Percentiles rank a stretch among this genome's conserved stretches.
phyloP scores from a whole-genome alignment of 1,284 basidiomycete species.

The Cutaneotrichosporon sp. region DNA sequence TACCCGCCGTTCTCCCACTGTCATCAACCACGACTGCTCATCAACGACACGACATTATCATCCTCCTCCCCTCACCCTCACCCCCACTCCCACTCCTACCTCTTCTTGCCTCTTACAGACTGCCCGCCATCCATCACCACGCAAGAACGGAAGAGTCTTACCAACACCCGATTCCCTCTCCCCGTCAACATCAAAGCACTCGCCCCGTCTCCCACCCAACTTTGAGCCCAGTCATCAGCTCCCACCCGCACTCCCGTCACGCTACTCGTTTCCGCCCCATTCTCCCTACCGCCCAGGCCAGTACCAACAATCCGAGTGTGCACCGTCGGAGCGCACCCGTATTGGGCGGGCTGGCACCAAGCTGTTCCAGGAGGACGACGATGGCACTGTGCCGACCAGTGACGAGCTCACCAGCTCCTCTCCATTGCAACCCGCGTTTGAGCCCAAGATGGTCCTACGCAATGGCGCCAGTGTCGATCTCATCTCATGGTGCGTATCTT shows the following conservation, averaged over 20 bases:
- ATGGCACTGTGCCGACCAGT: conserved; percentile 16
- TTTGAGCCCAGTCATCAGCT: conserved; percentile 24
- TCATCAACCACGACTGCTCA: too few species aligned
- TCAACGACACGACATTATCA: background rate
- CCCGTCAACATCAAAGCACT: conserved; percentile 21
- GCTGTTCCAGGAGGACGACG: conserved; percentile 37
- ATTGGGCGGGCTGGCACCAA: conserved; percentile 28
- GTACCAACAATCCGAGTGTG: conserved; percentile 38
- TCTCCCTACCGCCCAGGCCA: conserved; percentile 41
- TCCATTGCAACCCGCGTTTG: conserved; percentile 44
- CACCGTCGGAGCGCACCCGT: conserved; percentile 35
- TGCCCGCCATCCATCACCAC: conserved; percentile 18
- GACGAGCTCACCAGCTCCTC: conserved; percentile 24
- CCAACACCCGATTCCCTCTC: conserved; percentile 38
- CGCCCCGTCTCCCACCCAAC: conserved; percentile 22
- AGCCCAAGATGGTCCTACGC: conserved; percentile 48
- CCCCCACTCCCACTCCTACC: background rate
- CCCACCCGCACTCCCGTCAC: conserved; percentile 32
- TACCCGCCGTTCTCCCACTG: too few species aligned
- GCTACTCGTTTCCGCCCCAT: conserved; percentile 32
- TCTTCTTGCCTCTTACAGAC: background rate
- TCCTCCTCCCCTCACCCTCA: too few species aligned
- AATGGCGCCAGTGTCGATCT: conserved; percentile 48
- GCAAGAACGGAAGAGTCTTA: conserved; percentile 28
- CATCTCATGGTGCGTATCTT: conserved; percentile 41